Evolutionary conservation across 495 filamentous ascomycete species (phyloP).

Genomic region (Darksidea phi): DNA sequence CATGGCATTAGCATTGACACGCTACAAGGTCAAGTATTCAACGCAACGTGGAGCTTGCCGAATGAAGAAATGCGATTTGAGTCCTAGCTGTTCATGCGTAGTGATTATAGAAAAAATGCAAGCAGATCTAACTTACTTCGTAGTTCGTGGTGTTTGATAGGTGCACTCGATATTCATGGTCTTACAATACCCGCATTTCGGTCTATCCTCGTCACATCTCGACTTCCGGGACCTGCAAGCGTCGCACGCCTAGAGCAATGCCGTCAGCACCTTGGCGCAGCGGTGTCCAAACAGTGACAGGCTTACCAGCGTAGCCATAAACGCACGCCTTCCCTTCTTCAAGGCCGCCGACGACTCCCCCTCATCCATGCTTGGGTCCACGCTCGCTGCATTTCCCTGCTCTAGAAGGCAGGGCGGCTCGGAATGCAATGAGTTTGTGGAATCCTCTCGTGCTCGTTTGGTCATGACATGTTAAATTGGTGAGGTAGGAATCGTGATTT

Average conservation of each 20-base stretch:
- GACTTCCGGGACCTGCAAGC: conserved; percentile 27
- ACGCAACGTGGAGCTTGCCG: too few relatives aligned
- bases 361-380: background rate
- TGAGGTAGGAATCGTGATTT: too few relatives aligned
- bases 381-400: too few relatives aligned
- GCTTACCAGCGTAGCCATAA: conserved; percentile 29
- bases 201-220: conserved; percentile 34
- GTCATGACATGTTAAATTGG: too few relatives aligned
- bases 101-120: too few relatives aligned
- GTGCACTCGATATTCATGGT: conserved; percentile 15
- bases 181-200: conserved; percentile 33
- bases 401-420: too few relatives aligned
- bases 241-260: conserved; percentile 24
- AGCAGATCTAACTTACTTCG: conserved; percentile 27
- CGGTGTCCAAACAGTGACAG: background rate
- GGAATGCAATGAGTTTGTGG: too few relatives aligned
- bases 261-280: background rate
- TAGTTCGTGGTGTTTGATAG: conserved; percentile 24
- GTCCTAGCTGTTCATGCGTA: too few relatives aligned
- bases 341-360: background rate
- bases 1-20: background rate
- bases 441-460: too few relatives aligned
- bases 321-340: conserved; percentile 21
- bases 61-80: too few relatives aligned
- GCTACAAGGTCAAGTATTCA: too few relatives aligned